Evolutionary conservation across 768 basidiomycete genomes (phyloP), one percentile per base, ranked within the genome.

Genomic region (Trametes elegans): DNA sequence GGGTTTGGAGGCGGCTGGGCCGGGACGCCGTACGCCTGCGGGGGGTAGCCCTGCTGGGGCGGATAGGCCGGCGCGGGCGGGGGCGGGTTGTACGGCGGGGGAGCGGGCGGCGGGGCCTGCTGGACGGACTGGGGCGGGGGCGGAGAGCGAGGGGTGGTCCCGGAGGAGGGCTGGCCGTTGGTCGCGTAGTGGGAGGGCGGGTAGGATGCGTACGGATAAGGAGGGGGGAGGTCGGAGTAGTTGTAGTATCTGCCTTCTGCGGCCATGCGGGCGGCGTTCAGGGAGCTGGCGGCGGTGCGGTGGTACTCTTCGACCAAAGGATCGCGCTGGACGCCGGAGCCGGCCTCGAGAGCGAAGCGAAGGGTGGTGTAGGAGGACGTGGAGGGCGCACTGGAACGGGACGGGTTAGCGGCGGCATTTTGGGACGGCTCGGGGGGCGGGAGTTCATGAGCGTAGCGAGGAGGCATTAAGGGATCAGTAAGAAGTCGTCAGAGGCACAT

Each of bases 211-310:
- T 82, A 83, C 59, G 79, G 79, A 65, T 87, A 85, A 54, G 73
- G 69, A 28, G 70, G 62, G 29, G 50, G 34, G 51, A 73, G 73
- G 32, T 71, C 66, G 29, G 73, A 76, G 48, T 77, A 72, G 49
- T 76, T 75, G 66, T 86, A 85, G 63, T 83, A 82, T 55, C 79
- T 74, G 48, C 76, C 73, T 68, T 81, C 79, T 38, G 80, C 71
- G 32, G 80, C 74, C 79, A 78, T 79, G 60, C 63, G 60, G 1
- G 64, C 26, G 10, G 55, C 44, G 14, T 54, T n/a, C 49, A 19
- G 42, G 21, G 29, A 9, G 27, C 27, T 21, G 53, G n/a, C 52
- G 57, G 21, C 29, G 53, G 43, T 50, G 27, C 47, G 34, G 32
- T 19, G 39, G 23, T 19, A n/a, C n/a, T n/a, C n/a, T n/a, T n/a